Base-by-base conservation (phyloP, 148 eudicot species). In the Vaccinium darrowii region DNA sequence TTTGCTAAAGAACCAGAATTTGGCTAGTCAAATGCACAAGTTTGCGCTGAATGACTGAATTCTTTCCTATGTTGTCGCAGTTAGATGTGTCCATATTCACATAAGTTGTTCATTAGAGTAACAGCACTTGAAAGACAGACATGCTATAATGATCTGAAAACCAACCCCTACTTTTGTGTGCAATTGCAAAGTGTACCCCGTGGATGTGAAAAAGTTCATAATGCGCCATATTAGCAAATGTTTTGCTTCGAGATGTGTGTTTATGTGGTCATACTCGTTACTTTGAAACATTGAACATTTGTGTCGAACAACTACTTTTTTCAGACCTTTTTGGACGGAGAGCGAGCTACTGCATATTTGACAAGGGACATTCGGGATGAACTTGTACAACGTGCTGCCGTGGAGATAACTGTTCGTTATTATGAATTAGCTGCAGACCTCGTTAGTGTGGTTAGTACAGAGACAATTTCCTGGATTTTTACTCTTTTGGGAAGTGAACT, bases 311-410 rank as follows among this genome's bases (percentile, higher is more conserved):
- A 23, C 9, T 23, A 57, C 1, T 47, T 84, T 79, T 53, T 76
- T 69, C 89, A 97, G 99, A 90, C 85, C 23, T 94, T 97, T 82
- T 81, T 97, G 88, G 98, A 97, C 16, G 98, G 95, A 30, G 98
- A 97, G 72, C 89, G 88, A 77, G 94, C 96, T 81, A 73, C 92
- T 65, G 87, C 82, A 50, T 93, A 88, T 87, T 86, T 97, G 87
- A 89, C 93, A 39, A 86, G 82, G 67, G 94, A 94, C 73, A 89
- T 86, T 77, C 90, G 81, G 89, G 78, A 86, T 79, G 93, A 95
- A 86, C 90, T 97, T 82, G 58, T 94, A 77, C 92, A 82, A 56
- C 87, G 90, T 87, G 88, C 96, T 87, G 92, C 96, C 49, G 85
- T 83, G 60, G 94, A 92, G 87, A 97, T 97, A 57, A 97, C 99